Evolutionary conservation across 495 filamentous ascomycete species (phyloP), one percentile per base, ranked within the genome.

Genomic region (Neurospora hispaniola): DNA sequence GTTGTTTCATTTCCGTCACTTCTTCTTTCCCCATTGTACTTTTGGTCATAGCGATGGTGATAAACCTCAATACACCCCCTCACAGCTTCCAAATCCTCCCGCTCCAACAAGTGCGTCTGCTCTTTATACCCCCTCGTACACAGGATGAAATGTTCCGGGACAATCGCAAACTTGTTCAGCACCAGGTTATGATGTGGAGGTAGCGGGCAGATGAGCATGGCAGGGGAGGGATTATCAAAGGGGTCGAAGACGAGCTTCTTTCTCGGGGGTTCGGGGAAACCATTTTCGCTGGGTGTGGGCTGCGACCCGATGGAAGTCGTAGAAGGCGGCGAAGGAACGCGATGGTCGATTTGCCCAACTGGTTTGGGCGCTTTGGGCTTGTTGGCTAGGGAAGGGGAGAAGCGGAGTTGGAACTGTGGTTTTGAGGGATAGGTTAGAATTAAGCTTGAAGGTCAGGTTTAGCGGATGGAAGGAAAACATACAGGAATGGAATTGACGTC

Each of bases 151-250:
- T 96, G 93, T 69, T 92, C 86, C 0, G 88, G 87, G 41, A 94
- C 92, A 23, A 96, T 86, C 20, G 93, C 91, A 77, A 89, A 96
- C 78, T 94, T 95, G 82, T 95, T 95, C 69, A 96, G 82, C 38
- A 95, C 88, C 44, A 95, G 84, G 73, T 85, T 80, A 80, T 95
- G 91, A 9, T 83, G 82, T 0, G 81, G 80, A 0, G 87, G 85
- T 10, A 91, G 79, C 16, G 87, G 81, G 46, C 88, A 82, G 72
- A 95, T 80, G 71, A 93, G 83, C 35, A 96, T 86, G 1, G 86
- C 23, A 83, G 78, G 0, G 84, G 80, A 1, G 92, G 93, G 71
- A 40, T 90, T 86, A 69, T 89, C 85, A 81, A 96, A 96, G 42
- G 92, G 92, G 78, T 95, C 90, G 74, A 86, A 76, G 14, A 73